Evolutionary conservation across 2,329 filamentous ascomycete genomes (phyloP).

Genomic region (Helotiales sp.): DNA sequence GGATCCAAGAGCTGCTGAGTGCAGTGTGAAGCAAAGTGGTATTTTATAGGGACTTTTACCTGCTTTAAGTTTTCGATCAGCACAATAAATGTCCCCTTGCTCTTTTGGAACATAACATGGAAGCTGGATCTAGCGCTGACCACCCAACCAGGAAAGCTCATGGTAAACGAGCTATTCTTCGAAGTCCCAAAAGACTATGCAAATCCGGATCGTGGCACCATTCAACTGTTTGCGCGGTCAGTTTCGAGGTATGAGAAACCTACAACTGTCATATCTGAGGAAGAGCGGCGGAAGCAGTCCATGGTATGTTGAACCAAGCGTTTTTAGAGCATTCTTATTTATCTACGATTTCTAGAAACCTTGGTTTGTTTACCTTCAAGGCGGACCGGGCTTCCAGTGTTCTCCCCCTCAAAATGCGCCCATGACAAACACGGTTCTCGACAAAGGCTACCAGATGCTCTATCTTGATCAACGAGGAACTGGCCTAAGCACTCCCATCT

Average conservation of each 20-base stretch:
- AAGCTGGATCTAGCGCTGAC: constrained; percentile 7
- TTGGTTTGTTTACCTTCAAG: constrained; percentile 77
- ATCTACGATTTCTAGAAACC: constrained; percentile 48
- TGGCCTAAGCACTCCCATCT: constrained; percentile 81
- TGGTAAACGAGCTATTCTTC: constrained; percentile 84
- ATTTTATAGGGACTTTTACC: too few species aligned
- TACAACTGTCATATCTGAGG: constrained; percentile 45
- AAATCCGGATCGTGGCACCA: constrained; percentile 69
- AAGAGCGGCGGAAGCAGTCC: constrained; percentile 50
- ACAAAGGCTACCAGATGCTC: constrained; percentile 82
- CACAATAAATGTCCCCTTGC: neutral
- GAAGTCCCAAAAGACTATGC: constrained; percentile 81
- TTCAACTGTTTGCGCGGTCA: constrained; percentile 80
- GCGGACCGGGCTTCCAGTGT: constrained; percentile 83
- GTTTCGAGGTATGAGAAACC: constrained; percentile 68
- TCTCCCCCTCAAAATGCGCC: constrained; percentile 73
- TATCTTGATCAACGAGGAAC: constrained; percentile 92
- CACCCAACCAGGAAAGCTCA: constrained; percentile 66
- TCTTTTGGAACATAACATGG: neutral
- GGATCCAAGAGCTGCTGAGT: too few species aligned
- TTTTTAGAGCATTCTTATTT: neutral
- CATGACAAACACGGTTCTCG: constrained; percentile 72
- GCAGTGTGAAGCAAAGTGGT: too few species aligned
- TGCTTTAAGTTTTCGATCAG: too few species aligned
- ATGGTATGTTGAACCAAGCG: neutral